Evolutionary conservation across 2,329 filamentous ascomycete species (phyloP), one percentile per base, ranked within the genome.

Genomic region (Sclerotinia subarctica): DNA sequence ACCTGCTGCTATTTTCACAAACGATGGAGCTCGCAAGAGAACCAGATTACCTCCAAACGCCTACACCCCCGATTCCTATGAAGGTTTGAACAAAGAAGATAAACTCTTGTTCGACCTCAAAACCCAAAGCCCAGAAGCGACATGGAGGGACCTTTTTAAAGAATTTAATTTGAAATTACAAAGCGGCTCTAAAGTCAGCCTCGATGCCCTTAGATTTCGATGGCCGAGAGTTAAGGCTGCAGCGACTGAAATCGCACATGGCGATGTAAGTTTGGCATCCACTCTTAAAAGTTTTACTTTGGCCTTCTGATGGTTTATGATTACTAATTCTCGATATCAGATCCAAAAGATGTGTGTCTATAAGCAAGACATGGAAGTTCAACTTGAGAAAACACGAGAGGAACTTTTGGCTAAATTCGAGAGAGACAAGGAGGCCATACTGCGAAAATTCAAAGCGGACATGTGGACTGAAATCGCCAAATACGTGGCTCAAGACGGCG

Each of bases 311-410:
- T 8, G 17, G 3, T 29, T 6, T 17, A 6, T 47, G 6, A n/a
- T 17, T 35, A 47, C 58, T 62, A 38, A 62, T 17, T 38, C 5
- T 32, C 8, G 2, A 7, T 3, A 35, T 26, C 44, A 62, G 58
- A 62, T 62, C 2, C 29, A 62, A 24, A 62, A 24, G 58, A 62
- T 62, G 58, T 62, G 58, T 11, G 29, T 47, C 19, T 60, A 32
- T 19, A 60, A 60, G 44, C 57, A n/a, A 35, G 24, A 35, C 6
- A 47, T 47, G 57, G 42, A 60, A n/a, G 53, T n/a, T 2, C 29
- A 56, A 56, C 53, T 35, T 3, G 53, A 56, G 32, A 38, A 21
- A 3, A 38, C 19, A 21, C 32, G 53, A 35, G 53, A 56, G 21
- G 53, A 56, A 32, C 53, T 56, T 6, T 38, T 56, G 44, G 44